Percentiles rank a stretch among this genome's conserved stretches.
These are phyloP conservation scores for Entamoeba invadens DNA, from an alignment of 208 protist species.

Conservation along the genomic window DNA sequence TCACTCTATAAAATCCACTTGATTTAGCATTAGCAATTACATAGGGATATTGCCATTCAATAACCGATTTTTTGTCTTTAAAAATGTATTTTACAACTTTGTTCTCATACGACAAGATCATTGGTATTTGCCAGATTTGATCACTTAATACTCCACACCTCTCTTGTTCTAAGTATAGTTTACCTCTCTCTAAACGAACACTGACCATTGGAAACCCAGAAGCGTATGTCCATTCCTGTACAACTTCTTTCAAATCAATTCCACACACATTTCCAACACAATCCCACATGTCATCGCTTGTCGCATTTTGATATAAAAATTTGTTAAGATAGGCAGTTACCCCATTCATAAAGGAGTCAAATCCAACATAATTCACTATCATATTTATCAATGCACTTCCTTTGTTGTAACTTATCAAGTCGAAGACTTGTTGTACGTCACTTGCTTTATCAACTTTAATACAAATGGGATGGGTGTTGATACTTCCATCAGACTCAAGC, in stretches of 20 bases:
- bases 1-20: not conserved
- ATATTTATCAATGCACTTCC: constrained; percentile 69
- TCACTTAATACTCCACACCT: not conserved
- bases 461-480: constrained; percentile 68
- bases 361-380: constrained; percentile 63
- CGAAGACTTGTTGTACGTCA: constrained; percentile 85
- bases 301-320: not conserved
- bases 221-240: not conserved
- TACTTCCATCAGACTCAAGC: constrained; percentile 61
- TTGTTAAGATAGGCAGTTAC: constrained; percentile 62
- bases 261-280: not conserved
- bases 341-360: constrained; percentile 58
- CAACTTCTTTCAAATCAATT: not conserved
- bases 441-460: constrained; percentile 61
- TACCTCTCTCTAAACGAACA: not conserved
- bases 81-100: not conserved
- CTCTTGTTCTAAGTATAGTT: not conserved
- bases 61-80: not conserved
- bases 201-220: not conserved
- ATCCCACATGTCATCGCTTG: not conserved
- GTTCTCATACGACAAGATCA: not conserved
- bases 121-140: not conserved
- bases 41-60: not conserved
- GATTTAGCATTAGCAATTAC: not conserved
- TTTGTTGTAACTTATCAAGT: constrained; percentile 80